Evolutionary conservation across 2,329 filamentous ascomycete genomes (phyloP).

Genomic region (Pseudocercospora eumusae): DNA sequence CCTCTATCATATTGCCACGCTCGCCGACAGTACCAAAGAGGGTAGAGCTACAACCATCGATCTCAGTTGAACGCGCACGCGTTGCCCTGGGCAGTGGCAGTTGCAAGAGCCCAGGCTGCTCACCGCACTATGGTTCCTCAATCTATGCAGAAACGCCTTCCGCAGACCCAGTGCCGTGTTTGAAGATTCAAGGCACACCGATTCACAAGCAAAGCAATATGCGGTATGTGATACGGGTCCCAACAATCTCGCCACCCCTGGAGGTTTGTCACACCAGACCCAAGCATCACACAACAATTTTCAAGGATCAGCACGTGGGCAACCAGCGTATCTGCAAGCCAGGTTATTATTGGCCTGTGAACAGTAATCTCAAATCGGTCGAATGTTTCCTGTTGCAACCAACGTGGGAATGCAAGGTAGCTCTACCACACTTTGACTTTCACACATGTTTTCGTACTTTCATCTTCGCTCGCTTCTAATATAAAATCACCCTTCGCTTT

Average conservation of each 20-base stretch:
- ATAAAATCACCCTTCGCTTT: background rate
- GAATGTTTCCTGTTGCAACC: background rate
- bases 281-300: background rate
- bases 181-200: no score
- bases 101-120: background rate
- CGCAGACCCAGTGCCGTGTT: background rate
- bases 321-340: background rate
- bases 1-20: no score
- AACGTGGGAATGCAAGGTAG: background rate
- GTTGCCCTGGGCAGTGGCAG: background rate
- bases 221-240: no score
- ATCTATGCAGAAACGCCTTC: background rate
- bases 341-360: background rate
- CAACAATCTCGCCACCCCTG: background rate
- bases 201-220: background rate
- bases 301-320: background rate
- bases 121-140: background rate
- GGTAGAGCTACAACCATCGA: no score
- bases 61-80: background rate
- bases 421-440: background rate
- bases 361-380: background rate
- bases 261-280: background rate
- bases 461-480: background rate
- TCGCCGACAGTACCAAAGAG: no score
- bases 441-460: background rate